These are phyloP conservation scores for Lactuca saligna DNA, from an alignment of 129 eudicot genomes.

Conservation along the genomic window DNA sequence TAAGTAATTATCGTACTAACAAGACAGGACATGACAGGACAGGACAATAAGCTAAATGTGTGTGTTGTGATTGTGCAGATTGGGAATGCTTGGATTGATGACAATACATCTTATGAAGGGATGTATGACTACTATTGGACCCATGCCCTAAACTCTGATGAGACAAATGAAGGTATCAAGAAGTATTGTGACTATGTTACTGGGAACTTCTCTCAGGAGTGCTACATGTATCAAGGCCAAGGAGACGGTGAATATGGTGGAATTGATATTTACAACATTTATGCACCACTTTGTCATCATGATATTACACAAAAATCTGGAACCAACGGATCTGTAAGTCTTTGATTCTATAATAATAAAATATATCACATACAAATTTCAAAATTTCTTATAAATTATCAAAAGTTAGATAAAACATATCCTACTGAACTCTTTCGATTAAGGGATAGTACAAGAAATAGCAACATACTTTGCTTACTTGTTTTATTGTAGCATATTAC, in stretches of 20 bases:
- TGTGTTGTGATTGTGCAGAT: constrained; percentile 8
- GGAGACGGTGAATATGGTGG: constrained; percentile 14
- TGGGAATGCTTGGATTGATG: constrained; percentile 27
- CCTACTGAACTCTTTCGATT: too few species aligned
- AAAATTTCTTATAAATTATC: too few species aligned
- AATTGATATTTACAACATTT: constrained; percentile 3
- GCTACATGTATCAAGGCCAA: constrained; percentile 12
- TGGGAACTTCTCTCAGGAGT: not conserved
- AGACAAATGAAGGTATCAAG: constrained; percentile 24
- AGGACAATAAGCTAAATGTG: not conserved
- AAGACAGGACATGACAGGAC: too few species aligned
- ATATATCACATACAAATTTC: too few species aligned
- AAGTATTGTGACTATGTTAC: constrained; percentile 19
- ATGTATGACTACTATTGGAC: constrained; percentile 31
- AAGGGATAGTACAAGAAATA: too few species aligned
- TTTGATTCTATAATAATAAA: not conserved
- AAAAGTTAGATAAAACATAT: too few species aligned
- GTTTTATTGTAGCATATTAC: not conserved
- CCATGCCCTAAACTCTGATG: constrained; percentile 35
- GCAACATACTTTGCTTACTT: not conserved
- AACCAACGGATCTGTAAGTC: constrained; percentile 35
- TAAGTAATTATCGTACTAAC: constrained; percentile 11
- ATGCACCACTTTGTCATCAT: constrained; percentile 31
- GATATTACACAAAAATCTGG: constrained; percentile 2
- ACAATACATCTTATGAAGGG: constrained; percentile 6